These are phyloP conservation scores for Epichloe gansuensis DNA, from an alignment of 2,329 filamentous ascomycete species.

Conservation along the genomic window DNA sequence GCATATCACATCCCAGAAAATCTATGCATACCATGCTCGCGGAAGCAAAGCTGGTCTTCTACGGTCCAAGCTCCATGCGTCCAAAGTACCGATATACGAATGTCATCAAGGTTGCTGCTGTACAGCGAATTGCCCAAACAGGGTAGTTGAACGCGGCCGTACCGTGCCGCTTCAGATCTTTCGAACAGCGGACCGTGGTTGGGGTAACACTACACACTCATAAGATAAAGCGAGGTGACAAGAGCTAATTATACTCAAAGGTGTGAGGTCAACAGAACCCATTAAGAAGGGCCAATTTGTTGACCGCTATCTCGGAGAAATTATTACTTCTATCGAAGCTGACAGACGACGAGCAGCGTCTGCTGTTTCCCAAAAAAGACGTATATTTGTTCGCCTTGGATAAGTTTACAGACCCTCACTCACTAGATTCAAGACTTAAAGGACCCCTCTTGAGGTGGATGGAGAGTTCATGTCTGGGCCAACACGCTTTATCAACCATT, in stretches of 20 bases:
- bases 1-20: constrained; percentile 18
- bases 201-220: constrained; percentile 43
- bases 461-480: constrained; percentile 70
- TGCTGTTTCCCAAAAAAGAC: constrained; percentile 49
- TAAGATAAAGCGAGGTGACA: neutral
- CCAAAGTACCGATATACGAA: constrained; percentile 60
- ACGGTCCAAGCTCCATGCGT: constrained; percentile 37
- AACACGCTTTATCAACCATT: constrained; percentile 75
- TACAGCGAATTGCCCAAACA: constrained; percentile 52
- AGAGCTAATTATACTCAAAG: constrained; percentile 20
- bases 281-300: constrained; percentile 66
- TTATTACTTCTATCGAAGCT: constrained; percentile 54
- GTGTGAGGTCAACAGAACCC: constrained; percentile 50
- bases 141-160: constrained; percentile 64
- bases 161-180: constrained; percentile 65
- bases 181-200: constrained; percentile 58
- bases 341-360: constrained; percentile 47
- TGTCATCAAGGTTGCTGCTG: constrained; percentile 65
- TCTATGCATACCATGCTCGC: constrained; percentile 53
- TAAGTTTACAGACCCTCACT: constrained; percentile 55
- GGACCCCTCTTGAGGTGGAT: constrained; percentile 49
- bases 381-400: constrained; percentile 73
- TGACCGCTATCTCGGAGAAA: constrained; percentile 65
- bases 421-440: constrained; percentile 42
- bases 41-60: constrained; percentile 41